Evolutionary conservation across 768 basidiomycete genomes (phyloP).

Genomic region (Leccinum uliginosum): DNA sequence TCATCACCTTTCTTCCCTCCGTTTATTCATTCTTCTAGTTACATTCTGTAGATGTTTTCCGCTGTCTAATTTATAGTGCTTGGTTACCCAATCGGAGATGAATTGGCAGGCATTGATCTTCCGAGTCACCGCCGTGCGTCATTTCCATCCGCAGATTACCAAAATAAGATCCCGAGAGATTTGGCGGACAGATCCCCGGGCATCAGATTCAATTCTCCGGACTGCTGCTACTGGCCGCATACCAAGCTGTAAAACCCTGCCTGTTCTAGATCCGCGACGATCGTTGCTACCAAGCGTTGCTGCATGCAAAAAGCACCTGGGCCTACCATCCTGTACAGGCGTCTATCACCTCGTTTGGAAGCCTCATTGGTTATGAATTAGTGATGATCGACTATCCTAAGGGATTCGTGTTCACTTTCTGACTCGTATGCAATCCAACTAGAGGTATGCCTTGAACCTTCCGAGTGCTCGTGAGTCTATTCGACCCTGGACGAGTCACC

Average conservation of each 20-base stretch:
- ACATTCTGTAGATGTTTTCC: background rate
- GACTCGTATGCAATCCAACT: too few relatives aligned
- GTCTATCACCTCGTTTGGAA: background rate
- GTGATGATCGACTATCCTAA: background rate
- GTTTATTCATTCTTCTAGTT: background rate
- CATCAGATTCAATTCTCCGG: slow-evolving; percentile 9
- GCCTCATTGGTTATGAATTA: background rate
- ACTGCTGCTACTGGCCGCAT: background rate
- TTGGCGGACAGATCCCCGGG: background rate
- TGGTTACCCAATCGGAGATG: background rate
- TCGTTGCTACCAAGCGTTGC: background rate
- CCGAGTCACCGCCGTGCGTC: background rate
- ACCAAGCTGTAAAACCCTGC: slow-evolving; percentile 24
- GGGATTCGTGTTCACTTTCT: background rate
- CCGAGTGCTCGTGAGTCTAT: background rate
- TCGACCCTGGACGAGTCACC: background rate
- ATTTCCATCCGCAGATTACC: slow-evolving; percentile 2
- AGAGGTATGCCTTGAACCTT: background rate
- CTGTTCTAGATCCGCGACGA: background rate
- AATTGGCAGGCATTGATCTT: background rate
- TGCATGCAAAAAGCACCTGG: background rate
- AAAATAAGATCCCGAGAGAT: background rate
- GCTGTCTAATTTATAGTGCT: background rate
- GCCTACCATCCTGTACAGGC: slow-evolving; percentile 27
- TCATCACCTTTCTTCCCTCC: background rate